These are phyloP conservation scores for Kalmusia sp. DNA, from an alignment of 2,329 filamentous ascomycete species.

Conservation along the genomic window DNA sequence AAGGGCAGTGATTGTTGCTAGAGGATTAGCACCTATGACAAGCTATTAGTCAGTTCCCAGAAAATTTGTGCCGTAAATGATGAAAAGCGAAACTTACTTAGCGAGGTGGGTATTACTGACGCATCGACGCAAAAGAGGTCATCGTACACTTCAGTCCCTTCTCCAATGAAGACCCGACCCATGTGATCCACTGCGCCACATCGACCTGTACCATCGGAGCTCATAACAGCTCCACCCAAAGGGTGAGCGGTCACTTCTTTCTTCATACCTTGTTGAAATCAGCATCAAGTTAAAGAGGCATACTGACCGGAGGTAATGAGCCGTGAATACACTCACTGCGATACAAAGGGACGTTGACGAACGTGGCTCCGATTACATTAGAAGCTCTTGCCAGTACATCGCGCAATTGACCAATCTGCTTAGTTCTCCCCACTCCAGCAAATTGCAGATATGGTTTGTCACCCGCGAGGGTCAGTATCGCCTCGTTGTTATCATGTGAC, in stretches of 20 bases:
- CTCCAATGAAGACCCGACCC: slow-evolving; percentile 66
- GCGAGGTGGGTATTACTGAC: slow-evolving; percentile 66
- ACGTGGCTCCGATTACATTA: too few relatives aligned
- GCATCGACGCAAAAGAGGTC: slow-evolving; percentile 70
- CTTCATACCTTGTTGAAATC: slow-evolving; percentile 44
- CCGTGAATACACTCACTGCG: too few relatives aligned
- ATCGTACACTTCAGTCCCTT: slow-evolving; percentile 58
- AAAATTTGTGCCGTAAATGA: background rate
- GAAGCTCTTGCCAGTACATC: too few relatives aligned
- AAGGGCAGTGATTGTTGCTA: slow-evolving; percentile 73
- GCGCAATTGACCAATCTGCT: too few relatives aligned
- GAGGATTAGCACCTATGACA: slow-evolving; percentile 64
- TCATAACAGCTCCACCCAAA: slow-evolving; percentile 71
- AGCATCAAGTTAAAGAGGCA: too few relatives aligned
- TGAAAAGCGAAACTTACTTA: slow-evolving; percentile 48
- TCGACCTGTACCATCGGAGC: slow-evolving; percentile 62
- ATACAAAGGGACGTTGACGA: too few relatives aligned
- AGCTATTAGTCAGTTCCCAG: background rate
- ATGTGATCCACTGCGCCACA: slow-evolving; percentile 68
- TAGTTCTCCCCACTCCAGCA: too few relatives aligned
- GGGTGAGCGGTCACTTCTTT: slow-evolving; percentile 71
- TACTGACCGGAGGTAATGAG: too few relatives aligned
- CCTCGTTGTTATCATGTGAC: too few relatives aligned
- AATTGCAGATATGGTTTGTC: too few relatives aligned
- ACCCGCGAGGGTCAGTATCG: too few relatives aligned